Evolutionary conservation across 2,329 filamentous ascomycete species (phyloP).

Genomic region (Ustilaginoidea virens): DNA sequence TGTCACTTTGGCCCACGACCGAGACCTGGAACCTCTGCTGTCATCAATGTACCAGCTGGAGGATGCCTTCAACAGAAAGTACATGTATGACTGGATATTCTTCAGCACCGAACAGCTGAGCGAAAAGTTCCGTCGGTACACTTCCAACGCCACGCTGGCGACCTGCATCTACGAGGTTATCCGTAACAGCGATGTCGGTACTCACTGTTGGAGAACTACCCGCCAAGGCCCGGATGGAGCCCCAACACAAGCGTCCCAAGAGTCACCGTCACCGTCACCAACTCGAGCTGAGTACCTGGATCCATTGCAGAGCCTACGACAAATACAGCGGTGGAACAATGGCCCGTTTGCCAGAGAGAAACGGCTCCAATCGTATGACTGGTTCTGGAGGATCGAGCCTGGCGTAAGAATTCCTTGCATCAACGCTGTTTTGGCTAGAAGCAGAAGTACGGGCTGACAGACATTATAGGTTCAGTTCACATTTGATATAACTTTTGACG

Average conservation of each 20-base stretch:
- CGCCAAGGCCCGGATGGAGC: not conserved
- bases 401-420: slow-evolving; percentile 31
- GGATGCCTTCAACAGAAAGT: slow-evolving; percentile 55
- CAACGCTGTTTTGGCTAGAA: no score
- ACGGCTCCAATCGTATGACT: slow-evolving; percentile 44
- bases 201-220: slow-evolving; percentile 1
- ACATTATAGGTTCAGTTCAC: slow-evolving; percentile 37
- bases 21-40: slow-evolving; percentile 15
- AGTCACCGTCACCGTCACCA: slow-evolving; percentile 2
- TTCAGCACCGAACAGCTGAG: slow-evolving; percentile 72
- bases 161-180: slow-evolving; percentile 59
- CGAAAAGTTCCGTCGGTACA: slow-evolving; percentile 57
- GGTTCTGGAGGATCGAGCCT: slow-evolving; percentile 46
- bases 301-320: slow-evolving; percentile 48
- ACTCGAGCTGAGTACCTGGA: slow-evolving; percentile 30
- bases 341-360: slow-evolving; percentile 70
- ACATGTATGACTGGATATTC: slow-evolving; percentile 80
- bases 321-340: slow-evolving; percentile 73
- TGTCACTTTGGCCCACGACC: slow-evolving; percentile 15
- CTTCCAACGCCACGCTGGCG: slow-evolving; percentile 53
- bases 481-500: slow-evolving; percentile 60
- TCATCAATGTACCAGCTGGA: slow-evolving; percentile 39
- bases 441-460: no score
- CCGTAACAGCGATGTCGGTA: slow-evolving; percentile 59
- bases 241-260: slow-evolving; percentile 2